Evolutionary conservation across 768 basidiomycete genomes (phyloP).

Genomic region (Clitopilus passeckerianus): DNA sequence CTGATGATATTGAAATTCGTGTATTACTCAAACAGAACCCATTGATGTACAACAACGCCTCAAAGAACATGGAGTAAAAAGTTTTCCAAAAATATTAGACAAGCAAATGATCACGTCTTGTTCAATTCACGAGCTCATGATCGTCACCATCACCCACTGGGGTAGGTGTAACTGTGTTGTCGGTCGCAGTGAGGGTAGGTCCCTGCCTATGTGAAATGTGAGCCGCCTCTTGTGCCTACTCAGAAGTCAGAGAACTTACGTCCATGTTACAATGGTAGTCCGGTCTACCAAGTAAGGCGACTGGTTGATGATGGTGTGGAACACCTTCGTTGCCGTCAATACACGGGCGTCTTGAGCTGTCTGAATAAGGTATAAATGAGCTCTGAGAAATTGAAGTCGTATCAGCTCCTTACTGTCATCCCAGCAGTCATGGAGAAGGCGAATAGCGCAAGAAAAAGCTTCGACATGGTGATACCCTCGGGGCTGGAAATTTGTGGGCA

Average conservation of each 20-base stretch:
- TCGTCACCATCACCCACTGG: background rate
- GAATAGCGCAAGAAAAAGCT: background rate
- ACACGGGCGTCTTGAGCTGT: slow-evolving; percentile 2
- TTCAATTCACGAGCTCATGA: background rate
- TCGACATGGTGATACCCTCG: background rate
- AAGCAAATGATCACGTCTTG: background rate
- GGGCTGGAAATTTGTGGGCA: background rate
- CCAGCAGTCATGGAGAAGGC: background rate
- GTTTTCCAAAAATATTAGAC: background rate
- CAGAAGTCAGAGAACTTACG: slow-evolving; percentile 11
- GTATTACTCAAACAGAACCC: too few species aligned
- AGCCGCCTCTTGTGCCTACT: background rate
- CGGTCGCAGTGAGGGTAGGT: background rate
- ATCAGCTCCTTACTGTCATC: background rate
- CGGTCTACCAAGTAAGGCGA: slow-evolving; percentile 18
- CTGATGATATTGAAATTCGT: too few species aligned
- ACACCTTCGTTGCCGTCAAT: slow-evolving; percentile 13
- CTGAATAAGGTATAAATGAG: background rate
- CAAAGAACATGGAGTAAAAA: too few species aligned
- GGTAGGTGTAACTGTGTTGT: background rate
- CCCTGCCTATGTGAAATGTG: background rate
- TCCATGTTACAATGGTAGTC: slow-evolving; percentile 19
- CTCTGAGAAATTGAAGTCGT: background rate
- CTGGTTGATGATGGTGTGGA: slow-evolving; percentile 12
- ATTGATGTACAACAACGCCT: too few species aligned